A percentile compares a stretch with the other conserved stretches of the same genome.
These are phyloP conservation scores for Colletotrichum sp. DNA, from an alignment of 2,329 filamentous ascomycete genomes.

Conservation along the genomic window DNA sequence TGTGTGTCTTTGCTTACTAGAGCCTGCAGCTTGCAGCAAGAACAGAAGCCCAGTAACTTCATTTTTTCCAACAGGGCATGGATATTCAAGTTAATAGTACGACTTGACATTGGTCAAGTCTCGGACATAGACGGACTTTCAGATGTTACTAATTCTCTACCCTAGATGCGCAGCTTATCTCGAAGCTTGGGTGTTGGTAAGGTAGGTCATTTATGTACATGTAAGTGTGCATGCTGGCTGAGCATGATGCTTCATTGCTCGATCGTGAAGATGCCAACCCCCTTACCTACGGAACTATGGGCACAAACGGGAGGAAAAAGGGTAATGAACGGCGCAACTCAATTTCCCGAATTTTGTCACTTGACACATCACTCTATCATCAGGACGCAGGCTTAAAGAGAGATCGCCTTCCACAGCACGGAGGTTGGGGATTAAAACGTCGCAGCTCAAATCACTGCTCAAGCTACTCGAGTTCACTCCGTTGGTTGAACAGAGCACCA, in stretches of 20 bases:
- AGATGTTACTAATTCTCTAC: background rate
- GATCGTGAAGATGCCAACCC: background rate
- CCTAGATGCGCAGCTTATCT: background rate
- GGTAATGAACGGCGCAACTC: background rate
- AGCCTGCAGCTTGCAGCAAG: background rate
- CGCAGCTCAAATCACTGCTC: background rate
- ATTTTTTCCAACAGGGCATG: background rate
- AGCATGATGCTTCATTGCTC: background rate
- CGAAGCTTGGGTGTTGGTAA: background rate
- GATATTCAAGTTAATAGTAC: background rate
- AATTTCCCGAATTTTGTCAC: rapidly evolving
- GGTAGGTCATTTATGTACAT: background rate
- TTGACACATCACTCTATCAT: background rate
- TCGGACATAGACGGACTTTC: background rate
- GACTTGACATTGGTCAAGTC: background rate
- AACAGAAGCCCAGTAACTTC: background rate
- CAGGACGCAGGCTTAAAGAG: background rate
- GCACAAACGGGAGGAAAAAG: background rate
- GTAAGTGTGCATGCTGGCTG: background rate
- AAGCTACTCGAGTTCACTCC: background rate
- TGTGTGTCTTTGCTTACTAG: background rate
- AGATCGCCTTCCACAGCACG: background rate
- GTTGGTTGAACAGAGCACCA: background rate
- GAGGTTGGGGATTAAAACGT: too few relatives aligned
- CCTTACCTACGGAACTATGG: background rate